Base-by-base conservation (phyloP, 176 grass and related monocot genomes). In the Musa acuminata region DNA sequence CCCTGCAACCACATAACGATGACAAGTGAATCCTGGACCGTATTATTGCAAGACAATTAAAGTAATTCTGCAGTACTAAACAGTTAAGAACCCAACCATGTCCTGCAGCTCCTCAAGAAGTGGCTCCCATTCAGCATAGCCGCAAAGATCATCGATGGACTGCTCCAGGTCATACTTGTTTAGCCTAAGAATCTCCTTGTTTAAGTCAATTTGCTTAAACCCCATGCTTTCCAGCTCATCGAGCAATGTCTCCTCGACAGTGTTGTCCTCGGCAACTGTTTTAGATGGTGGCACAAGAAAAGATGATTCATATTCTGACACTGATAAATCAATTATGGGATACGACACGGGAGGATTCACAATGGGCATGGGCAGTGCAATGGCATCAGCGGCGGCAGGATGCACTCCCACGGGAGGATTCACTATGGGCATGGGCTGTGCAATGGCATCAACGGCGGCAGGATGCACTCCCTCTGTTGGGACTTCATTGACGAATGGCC, bases 141-240 rank as follows among this genome's bases (percentile, higher is more conserved):
- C 53, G 43, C 78, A 91, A 1, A 98, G 88, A 69, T 98, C 90
- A 49, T 75, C 65, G 8, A 93, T 35, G 67, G 82, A 87, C 53
- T 85, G 69, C 53, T 87, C 86, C 72, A 98, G 24, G 54, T 93
- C 68, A 20, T 91, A 89, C 51, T 87, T 79, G 13, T 93, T 93
- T 77, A 74, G 59, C 79, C 85, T 79, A 20, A 97, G 85, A 55
- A 92, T 72, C 64, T 92, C 77, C 77, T 88, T 97, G 83, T 97
- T 97, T 62, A 97, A 81, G 24, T 90, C 87, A 72, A 69, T 57
- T 55, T 88, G 81, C 71, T 62, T 75, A 35, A 97, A 97, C 53
- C 93, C 93, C 83, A 93, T 88, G 5, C 76, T 62, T 80, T 80
- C 84, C 29, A 97, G 82, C 72, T 87, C 83, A 50, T 66, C 82